Evolutionary conservation across 2,329 filamentous ascomycete species (phyloP), one percentile per base, ranked within the genome.

Genomic region (Fonsecaea nubica): DNA sequence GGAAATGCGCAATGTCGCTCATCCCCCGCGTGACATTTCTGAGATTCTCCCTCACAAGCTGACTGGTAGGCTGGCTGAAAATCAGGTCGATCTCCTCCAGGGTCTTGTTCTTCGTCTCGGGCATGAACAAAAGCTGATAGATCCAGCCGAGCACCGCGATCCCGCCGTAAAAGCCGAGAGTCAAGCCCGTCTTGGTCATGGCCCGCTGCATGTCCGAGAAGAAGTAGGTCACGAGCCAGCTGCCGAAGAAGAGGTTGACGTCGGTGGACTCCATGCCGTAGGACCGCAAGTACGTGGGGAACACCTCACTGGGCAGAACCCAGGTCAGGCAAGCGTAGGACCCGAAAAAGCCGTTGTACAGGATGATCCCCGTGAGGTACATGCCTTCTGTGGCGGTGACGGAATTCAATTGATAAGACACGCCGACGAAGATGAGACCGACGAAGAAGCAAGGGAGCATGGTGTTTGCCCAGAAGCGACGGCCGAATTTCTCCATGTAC

Each of bases 161-260:
- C 15, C 90, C 90, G 4, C 90, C 89, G 75, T 91, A 92, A 78
- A 92, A 92, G 2, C 90, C 90, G 0, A 92, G 82, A 0, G 86
- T 82, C 0, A 92, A 80, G 9, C 90, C 89, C 1, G 88, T 90
- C 38, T 79, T 81, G 7, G 83, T 85, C 84, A 92, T 90, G n/a
- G 86, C 85, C 0, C 84, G 76, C 76, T 90, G 86, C 90, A 92
- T 92, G 9, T 82, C 82, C 0, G 84, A 84, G 78, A 92, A 92
- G 82, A 91, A 91, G 82, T 91, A 92, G 9, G 89, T 92, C 59
- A 92, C 88, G 71, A 91, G 83, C 79, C 91, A 92, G 1, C 87
- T 89, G 60, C 85, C 87, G 25, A 92, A 82, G 84, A 91, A 92
- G 4, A 92, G 81, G 68, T 87, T 86, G 1, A 85, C 87, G 55